Evolutionary conservation across 2,329 filamentous ascomycete genomes (phyloP).

Genomic region (Trichoderma hamatum): DNA sequence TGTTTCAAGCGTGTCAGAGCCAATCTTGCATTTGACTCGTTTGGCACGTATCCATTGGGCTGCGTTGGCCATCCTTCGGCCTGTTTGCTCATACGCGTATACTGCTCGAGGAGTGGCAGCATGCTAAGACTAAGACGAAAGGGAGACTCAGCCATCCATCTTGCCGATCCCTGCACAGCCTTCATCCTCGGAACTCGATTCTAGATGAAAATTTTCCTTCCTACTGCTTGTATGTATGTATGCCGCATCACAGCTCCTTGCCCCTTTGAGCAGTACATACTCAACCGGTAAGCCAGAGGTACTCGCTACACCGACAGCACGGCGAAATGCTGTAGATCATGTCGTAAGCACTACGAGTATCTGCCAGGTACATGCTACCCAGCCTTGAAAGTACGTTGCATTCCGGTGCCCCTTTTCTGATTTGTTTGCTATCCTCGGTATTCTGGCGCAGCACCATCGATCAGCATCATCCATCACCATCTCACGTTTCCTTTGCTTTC

Average conservation of each 20-base stretch:
- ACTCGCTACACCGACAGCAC: neutral
- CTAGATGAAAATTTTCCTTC: neutral
- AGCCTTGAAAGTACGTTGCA: neutral
- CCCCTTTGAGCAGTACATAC: neutral
- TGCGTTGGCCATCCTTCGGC: neutral
- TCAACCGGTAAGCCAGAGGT: neutral
- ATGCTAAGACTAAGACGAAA: neutral
- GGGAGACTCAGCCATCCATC: neutral
- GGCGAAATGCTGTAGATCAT: neutral
- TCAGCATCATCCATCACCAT: neutral
- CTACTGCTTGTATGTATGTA: neutral
- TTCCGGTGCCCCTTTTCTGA: neutral
- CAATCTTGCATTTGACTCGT: neutral
- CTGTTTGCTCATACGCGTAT: neutral
- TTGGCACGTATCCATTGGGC: neutral
- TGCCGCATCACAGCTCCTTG: neutral
- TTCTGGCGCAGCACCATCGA: neutral
- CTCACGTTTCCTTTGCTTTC: neutral
- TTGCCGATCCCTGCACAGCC: neutral
- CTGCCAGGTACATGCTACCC: neutral
- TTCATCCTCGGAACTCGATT: neutral
- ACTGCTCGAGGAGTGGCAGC: neutral
- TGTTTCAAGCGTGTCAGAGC: neutral
- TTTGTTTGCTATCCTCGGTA: conserved; percentile 5
- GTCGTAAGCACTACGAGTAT: neutral